These are phyloP conservation scores for Kluyveromyces nonfermentans DNA, from an alignment of 805 yeast species.

Conservation along the genomic window DNA sequence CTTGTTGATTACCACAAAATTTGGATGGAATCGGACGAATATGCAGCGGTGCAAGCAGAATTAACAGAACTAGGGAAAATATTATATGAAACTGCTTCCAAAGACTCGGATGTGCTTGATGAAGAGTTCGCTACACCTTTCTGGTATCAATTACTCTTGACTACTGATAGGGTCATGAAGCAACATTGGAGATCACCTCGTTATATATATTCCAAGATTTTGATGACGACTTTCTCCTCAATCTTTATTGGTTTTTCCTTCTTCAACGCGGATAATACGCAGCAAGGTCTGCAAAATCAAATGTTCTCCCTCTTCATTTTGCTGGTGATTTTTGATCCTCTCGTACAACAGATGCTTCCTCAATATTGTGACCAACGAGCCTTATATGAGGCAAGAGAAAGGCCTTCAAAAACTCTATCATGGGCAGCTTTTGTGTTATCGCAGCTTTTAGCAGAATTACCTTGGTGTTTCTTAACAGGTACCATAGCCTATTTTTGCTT, in stretches of 20 bases:
- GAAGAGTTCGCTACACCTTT: constrained; percentile 19
- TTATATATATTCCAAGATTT: constrained; percentile 34
- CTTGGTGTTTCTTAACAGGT: constrained; percentile 24
- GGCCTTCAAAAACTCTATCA: constrained; percentile 33
- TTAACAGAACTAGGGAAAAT: constrained; percentile 42
- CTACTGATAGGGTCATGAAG: constrained; percentile 32
- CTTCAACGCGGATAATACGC: constrained; percentile 41
- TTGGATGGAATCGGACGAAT: constrained; percentile 41
- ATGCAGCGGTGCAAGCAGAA: constrained; percentile 30
- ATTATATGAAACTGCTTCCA: constrained; percentile 11
- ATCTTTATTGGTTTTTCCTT: constrained; percentile 48
- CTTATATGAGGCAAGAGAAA: constrained; percentile 34
- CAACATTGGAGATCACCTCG: constrained; percentile 36
- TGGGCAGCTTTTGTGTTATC: constrained; percentile 32
- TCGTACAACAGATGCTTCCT: constrained; percentile 33
- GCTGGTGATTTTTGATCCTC: constrained; percentile 32
- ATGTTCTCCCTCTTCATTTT: constrained; percentile 32
- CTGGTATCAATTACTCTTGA: constrained; percentile 28
- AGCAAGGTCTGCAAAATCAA: constrained; percentile 33
- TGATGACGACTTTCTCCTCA: constrained; percentile 36
- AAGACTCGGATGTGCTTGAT: constrained; percentile 14
- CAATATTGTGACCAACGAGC: constrained; percentile 32
- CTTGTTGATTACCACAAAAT: constrained; percentile 45
- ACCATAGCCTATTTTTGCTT: constrained; percentile 29
- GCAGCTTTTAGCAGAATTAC: constrained; percentile 30